phyloP scores from a whole-genome alignment of 129 eudicot species.

The Lactuca saligna region DNA sequence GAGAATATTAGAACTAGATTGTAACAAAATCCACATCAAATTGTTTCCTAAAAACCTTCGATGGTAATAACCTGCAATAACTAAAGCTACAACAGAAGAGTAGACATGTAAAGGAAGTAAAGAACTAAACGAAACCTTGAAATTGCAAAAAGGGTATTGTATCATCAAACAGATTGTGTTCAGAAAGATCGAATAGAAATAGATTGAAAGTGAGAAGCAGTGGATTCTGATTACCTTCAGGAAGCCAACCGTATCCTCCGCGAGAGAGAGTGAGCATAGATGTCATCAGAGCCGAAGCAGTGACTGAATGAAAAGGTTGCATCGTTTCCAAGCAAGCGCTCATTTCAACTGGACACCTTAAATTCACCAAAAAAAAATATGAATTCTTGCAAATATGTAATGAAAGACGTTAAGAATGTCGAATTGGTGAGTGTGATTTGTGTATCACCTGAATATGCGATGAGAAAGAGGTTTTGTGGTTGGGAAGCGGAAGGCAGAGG shows the following conservation, averaged over 20 bases:
- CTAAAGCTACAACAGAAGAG: background rate
- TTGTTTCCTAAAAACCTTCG: background rate
- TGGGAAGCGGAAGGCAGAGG: slow-evolving; percentile 32
- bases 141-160: background rate
- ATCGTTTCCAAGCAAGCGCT: slow-evolving; percentile 70
- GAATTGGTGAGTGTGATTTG: background rate
- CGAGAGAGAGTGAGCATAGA: slow-evolving; percentile 78
- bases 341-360: slow-evolving; percentile 69
- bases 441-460: slow-evolving; percentile 36
- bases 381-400: background rate
- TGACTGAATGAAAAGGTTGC: slow-evolving; percentile 89
- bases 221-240: slow-evolving; percentile 45
- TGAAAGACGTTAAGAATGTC: background rate
- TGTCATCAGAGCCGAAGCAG: slow-evolving; percentile 96
- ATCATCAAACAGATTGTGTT: background rate
- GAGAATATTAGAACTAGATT: background rate
- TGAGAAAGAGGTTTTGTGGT: slow-evolving; percentile 35
- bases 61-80: background rate
- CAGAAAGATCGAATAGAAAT: background rate
- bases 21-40: slow-evolving; percentile 1
- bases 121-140: background rate
- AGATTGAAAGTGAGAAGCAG: background rate
- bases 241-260: slow-evolving; percentile 67
- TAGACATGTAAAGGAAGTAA: background rate
- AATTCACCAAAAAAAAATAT: slow-evolving; percentile 16